Conservation (phyloP, 352 stramenopile genomes). For the Globisporangium alternatum region DNA sequence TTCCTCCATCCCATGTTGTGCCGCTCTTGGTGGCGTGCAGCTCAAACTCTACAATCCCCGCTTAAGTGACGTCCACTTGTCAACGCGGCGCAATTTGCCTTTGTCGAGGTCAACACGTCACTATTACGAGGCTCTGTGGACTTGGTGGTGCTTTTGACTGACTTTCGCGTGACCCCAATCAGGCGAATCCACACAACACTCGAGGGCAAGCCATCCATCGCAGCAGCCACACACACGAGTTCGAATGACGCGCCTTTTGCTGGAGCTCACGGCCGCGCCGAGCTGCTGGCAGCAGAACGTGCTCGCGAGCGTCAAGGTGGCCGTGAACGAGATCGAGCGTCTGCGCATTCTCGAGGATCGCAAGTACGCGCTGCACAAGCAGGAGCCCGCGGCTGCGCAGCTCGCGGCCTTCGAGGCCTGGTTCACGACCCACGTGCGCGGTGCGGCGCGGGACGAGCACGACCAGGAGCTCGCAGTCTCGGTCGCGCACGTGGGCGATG, state of each 20-base stretch:
- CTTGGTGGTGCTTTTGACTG: no score
- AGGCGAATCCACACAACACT: neutral
- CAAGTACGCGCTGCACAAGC: constrained; percentile 23
- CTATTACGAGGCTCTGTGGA: neutral
- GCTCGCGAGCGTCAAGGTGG: constrained; percentile 23
- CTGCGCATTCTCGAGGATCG: constrained; percentile 20
- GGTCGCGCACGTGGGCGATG: constrained; percentile 23
- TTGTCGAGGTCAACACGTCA: neutral
- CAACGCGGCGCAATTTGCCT: no score
- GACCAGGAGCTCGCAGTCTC: constrained; percentile 13
- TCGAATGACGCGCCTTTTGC: constrained; percentile 17
- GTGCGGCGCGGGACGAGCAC: neutral
- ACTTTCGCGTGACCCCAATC: no score
- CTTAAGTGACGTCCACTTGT: neutral
- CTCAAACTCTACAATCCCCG: neutral
- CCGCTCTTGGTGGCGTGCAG: neutral
- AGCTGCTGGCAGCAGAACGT: constrained; percentile 32
- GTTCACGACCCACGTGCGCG: constrained; percentile 19
- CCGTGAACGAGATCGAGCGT: constrained; percentile 28
- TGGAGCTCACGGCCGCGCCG: constrained; percentile 30
- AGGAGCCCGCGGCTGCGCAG: constrained; percentile 14
- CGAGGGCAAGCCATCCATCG: neutral
- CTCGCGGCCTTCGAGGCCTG: constrained; percentile 29
- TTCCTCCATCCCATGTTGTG: neutral
- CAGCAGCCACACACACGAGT: neutral